Base-by-base conservation (phyloP, 768 basidiomycete species). In the Termitomyces sp. region DNA sequence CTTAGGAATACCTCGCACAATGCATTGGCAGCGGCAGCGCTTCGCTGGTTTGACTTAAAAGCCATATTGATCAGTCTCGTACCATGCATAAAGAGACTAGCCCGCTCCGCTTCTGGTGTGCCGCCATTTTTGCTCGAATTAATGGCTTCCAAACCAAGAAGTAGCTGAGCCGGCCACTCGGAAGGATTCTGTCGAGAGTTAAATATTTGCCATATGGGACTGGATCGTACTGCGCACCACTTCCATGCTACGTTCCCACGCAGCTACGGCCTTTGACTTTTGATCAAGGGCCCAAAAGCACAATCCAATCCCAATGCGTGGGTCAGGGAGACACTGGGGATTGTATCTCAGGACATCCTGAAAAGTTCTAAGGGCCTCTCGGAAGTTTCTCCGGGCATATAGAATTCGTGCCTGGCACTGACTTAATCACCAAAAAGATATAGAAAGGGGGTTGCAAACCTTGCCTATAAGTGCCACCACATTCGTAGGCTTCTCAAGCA, bases 251-350 rank as follows among this genome's bases (percentile, higher is more conserved):
- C 95, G 79, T 64, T 94, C 81, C 96, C 97, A 99, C 0, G 96
- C 96, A 23, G 81, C 81, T 61, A 84, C 86, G 0, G 96, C 97
- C 62, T 86, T 87, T 2, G 79, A 77, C 59, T 86, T 87, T 62
- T 96, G 83, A 57, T 89, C 89, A 73, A 97, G 75, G 4, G 89
- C 84, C 93, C 92, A 98, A 21, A 94, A 75, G 70, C 96, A 98
- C 5, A 99, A 73, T 9, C 97, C 97, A 41, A 98, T 92, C 17
- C 97, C 97, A 56, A 98, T 89, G 7, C 97, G 84, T 35, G 97
- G 96, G 69, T 99, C 96, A 0, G 96, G 97, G 26, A 78, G 73
- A 71, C 91, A 94, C 17, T 78, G 72, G 0, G 96, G 94, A 54
- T 84, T 85, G 42, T 89, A 79, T 31, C 80, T 76, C 11, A 98